These are phyloP conservation scores for Trichomonas vaginalis DNA, from an alignment of 208 protist genomes.

Conservation along the genomic window DNA sequence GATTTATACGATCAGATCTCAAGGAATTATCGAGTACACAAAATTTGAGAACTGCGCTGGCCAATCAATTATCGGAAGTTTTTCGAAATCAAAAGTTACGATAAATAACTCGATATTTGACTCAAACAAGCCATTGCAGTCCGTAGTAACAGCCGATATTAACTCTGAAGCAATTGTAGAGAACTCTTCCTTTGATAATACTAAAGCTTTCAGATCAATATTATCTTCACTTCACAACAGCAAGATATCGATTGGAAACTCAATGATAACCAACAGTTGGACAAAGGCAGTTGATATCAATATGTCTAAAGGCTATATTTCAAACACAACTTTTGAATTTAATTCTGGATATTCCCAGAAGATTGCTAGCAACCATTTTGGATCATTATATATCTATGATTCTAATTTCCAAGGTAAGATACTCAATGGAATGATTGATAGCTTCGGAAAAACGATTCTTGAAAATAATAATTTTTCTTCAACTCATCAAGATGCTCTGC, in stretches of 20 bases:
- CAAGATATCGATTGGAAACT: neutral
- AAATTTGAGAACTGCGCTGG: neutral
- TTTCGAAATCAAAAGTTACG: neutral
- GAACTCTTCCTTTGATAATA: neutral
- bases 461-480: neutral
- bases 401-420: neutral
- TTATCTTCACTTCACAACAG: neutral
- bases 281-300: neutral
- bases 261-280: neutral
- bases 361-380: neutral
- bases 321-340: neutral
- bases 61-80: neutral
- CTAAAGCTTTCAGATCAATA: neutral
- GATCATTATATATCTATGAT: neutral
- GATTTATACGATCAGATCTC: neutral
- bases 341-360: neutral
- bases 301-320: neutral
- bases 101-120: neutral
- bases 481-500: neutral
- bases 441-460: neutral
- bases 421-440: neutral
- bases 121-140: neutral
- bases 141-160: neutral
- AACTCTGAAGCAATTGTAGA: neutral
- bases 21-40: neutral